Conservation (phyloP, 2,329 filamentous ascomycete species). For the Ascosphaera aggregata region DNA sequence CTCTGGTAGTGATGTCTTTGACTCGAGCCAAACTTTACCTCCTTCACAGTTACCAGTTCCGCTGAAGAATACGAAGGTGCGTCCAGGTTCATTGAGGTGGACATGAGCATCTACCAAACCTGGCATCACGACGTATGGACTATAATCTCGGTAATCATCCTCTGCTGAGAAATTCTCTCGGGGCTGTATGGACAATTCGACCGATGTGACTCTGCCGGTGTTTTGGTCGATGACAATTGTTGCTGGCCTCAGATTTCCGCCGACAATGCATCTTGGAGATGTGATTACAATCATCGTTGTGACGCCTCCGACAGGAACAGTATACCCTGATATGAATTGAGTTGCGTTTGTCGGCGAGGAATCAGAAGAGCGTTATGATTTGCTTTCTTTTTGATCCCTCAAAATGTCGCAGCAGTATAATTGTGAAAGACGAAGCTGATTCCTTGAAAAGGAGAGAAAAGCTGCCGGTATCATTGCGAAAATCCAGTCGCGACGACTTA, state of each 20-base stretch:
- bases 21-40: too few species aligned
- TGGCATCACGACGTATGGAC: constrained; percentile 62
- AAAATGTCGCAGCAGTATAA: neutral
- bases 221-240: constrained; percentile 55
- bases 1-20: too few species aligned
- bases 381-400: neutral
- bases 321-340: too few species aligned
- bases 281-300: constrained; percentile 47
- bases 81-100: constrained; percentile 87
- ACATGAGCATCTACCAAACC: constrained; percentile 94
- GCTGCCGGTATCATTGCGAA: neutral
- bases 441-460: neutral
- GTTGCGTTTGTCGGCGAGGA: too few species aligned
- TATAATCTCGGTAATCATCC: constrained; percentile 60
- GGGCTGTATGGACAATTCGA: constrained; percentile 53
- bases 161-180: constrained; percentile 47
- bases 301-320: too few species aligned
- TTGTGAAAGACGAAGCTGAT: neutral
- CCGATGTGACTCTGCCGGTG: constrained; percentile 65
- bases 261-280: constrained; percentile 63
- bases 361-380: too few species aligned
- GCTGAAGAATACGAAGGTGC: too few species aligned
- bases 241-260: constrained; percentile 52
- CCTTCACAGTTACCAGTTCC: too few species aligned
- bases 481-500: neutral